Conservation (phyloP, 176 grass and related monocot species). For the Puya raimondii region DNA sequence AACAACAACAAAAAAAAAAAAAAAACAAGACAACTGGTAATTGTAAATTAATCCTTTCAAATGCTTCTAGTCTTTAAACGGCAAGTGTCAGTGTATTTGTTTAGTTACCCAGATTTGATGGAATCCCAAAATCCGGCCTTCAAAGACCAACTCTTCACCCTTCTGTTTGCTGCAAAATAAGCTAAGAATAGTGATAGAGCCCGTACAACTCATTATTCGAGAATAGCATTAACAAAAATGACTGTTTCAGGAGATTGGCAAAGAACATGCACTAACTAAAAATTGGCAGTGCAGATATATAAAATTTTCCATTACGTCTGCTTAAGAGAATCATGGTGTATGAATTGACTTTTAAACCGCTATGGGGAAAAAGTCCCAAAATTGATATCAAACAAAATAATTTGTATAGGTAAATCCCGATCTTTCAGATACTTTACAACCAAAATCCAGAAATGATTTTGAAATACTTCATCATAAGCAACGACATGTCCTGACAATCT, state of each 20-base stretch:
- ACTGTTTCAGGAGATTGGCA: too few species aligned
- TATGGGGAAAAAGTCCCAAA: too few species aligned
- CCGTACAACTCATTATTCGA: slow-evolving; percentile 4
- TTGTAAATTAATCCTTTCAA: too few species aligned
- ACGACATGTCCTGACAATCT: too few species aligned
- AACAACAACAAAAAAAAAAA: too few species aligned
- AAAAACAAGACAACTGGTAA: neutral
- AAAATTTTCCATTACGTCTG: neutral
- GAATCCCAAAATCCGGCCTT: slow-evolving; percentile 94
- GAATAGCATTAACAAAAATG: neutral
- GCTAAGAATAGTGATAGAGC: neutral
- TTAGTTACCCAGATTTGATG: slow-evolving; percentile 70
- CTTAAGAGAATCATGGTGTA: neutral
- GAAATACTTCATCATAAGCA: too few species aligned
- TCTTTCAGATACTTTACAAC: too few species aligned
- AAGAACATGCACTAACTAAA: too few species aligned
- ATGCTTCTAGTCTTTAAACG: neutral
- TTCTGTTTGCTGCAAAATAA: slow-evolving; percentile 23
- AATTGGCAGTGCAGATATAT: neutral
- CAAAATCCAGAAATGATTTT: too few species aligned
- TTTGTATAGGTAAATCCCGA: too few species aligned
- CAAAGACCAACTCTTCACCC: slow-evolving; percentile 36
- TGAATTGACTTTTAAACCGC: too few species aligned
- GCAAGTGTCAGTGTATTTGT: neutral
- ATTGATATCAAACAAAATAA: too few species aligned